Base-by-base conservation (phyloP, 2,329 filamentous ascomycete species). In the Scortechinia acanthostroma region DNA sequence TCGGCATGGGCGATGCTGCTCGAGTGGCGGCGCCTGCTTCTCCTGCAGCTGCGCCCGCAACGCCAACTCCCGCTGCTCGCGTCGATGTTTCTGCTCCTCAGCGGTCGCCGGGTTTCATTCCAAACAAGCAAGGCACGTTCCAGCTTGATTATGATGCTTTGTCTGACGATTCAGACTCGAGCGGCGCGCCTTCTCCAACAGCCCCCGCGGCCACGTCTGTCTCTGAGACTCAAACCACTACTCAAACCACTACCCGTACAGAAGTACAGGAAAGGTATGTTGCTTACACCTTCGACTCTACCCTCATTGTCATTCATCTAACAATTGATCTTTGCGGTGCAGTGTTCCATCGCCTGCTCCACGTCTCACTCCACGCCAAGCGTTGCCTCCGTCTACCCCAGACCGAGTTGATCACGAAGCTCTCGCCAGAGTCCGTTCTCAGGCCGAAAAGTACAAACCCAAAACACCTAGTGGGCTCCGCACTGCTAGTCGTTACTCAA, bases 381-480 rank as follows among this genome's bases (percentile, higher is more conserved):
- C 45, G 21, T 43, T 51, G 22, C 47, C 51, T 22, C 48, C 49
- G 2, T 47, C 48, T 17, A 53, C 57, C 10, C 49, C 55, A 15
- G 50, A 50, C 6, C 53, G 52, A 22, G 43, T 52, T 42, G 53
- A 57, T 22, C 49, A 52, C 6, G 49, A 53, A 15, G 58, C 60
- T 16, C 55, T 65, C n/a, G 60, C 55, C n/a, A 59, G 56, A 44
- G 60, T 55, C 42, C 59, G 62, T 33, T 56, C 56, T 35, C 57
- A 58, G 40, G 62, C 62, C 2, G 58, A 67, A 48, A 63, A 62
- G 37, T 66, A 67, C 53, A 65, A 64, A 42, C 66, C 67, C 1
- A 65, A 64, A 48, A 62, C 58, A 4, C 64, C 65, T 3, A 68
- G 65, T 48, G 57, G 63, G 3, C 59, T 69, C 30, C 62, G 65